Base-by-base conservation (phyloP, 1,284 basidiomycete genomes). In the Trichosporon asahii region DNA sequence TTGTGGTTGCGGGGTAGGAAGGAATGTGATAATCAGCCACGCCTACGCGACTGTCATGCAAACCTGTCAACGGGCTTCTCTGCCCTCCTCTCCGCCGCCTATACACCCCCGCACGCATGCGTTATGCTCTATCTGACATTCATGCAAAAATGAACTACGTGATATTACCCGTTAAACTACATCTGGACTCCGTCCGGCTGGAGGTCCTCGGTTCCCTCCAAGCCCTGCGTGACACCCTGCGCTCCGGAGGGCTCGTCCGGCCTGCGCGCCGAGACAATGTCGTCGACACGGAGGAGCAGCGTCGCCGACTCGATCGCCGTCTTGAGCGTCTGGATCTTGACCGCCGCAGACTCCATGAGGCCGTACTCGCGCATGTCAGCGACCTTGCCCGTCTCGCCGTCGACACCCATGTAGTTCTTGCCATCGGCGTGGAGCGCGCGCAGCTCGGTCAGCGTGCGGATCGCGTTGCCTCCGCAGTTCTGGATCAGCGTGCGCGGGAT, bases 241-340 rank as follows among this genome's bases (percentile, higher is more conserved):
- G 75, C 79, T 33, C 74, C 75, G 21, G 69, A 44, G 9, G 40
- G 70, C 72, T 82, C 78, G 68, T 79, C 79, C 27, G 79, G 78
- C 72, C 79, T 87, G 35, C 89, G 87, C 18, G 94, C 94, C 76
- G 92, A 91, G 12, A 96, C 94, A 67, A 97, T 93, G 79, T 98
- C 95, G 80, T 98, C 96, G 2, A 98, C 95, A 44, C 95, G 90
- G 15, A 98, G 87, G 12, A 98, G 85, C 84, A 98, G 90, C 15
- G 94, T 92, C 0, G 96, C 92, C 53, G 91, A 92, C 90, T 98
- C 95, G 76, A 98, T 91, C 18, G 96, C 95, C 11, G 96, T 99
- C 88, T 99, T 98, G 79, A 98, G 86, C 21, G 91, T 98, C 87
- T 98, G 96, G 66, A 97, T 91, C 90, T 98, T 98, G 78, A 99